Conservation (phyloP, 345 rosid species). For the Ceriops zippeliana region DNA sequence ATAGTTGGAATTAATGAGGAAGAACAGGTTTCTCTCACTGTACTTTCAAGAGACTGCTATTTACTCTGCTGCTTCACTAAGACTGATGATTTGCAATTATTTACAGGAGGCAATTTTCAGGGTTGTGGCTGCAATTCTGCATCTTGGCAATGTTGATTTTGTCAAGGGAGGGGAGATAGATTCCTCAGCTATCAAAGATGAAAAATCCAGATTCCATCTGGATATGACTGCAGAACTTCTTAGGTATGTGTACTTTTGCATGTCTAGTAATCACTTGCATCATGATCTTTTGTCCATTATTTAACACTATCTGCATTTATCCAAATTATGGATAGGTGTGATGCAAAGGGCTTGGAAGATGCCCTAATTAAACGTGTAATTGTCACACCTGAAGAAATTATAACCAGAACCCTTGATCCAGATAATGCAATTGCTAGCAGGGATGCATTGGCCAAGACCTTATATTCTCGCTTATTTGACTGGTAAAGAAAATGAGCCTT, state of each 20-base stretch:
- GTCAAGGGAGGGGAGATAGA: constrained; percentile 79
- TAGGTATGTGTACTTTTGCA: constrained; percentile 37
- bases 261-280: neutral
- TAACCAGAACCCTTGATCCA: constrained; percentile 92
- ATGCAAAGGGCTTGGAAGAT: constrained; percentile 79
- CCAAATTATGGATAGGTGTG: constrained; percentile 44
- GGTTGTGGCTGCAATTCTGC: constrained; percentile 90
- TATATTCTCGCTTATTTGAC: constrained; percentile 91
- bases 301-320: neutral
- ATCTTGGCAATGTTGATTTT: constrained; percentile 87
- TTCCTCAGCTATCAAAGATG: constrained; percentile 91
- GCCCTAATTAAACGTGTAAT: constrained; percentile 91
- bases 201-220: constrained; percentile 79
- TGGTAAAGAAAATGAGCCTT: constrained; percentile 49
- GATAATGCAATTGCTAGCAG: constrained; percentile 76
- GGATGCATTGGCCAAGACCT: constrained; percentile 90
- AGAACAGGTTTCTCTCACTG: constrained; percentile 62
- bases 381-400: constrained; percentile 97
- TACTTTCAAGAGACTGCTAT: constrained; percentile 16
- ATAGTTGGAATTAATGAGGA: constrained; percentile 89
- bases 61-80: constrained; percentile 6
- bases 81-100: constrained; percentile 13
- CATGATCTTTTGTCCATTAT: neutral
- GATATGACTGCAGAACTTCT: constrained; percentile 73
- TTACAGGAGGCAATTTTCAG: constrained; percentile 87